These are phyloP conservation scores for Panicum miliaceum DNA, from an alignment of 176 grass and related monocot genomes.

Conservation along the genomic window DNA sequence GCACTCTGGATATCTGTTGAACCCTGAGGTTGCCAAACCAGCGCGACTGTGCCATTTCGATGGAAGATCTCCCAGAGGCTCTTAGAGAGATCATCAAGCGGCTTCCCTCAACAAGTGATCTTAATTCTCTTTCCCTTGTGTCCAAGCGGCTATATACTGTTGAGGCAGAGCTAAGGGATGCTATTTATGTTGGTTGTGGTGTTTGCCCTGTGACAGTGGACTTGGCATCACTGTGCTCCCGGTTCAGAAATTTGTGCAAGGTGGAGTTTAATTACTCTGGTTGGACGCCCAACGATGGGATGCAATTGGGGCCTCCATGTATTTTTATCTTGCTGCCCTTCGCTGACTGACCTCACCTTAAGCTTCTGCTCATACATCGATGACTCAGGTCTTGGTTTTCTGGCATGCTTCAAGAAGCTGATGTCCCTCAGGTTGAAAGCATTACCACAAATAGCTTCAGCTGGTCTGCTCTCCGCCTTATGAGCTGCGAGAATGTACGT, in stretches of 20 bases:
- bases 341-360: background rate
- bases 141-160: slow-evolving; percentile 48
- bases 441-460: slow-evolving; percentile 46
- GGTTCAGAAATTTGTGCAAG: background rate
- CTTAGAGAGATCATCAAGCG: slow-evolving; percentile 24
- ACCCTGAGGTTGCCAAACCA: background rate
- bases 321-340: slow-evolving; percentile 6
- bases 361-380: background rate
- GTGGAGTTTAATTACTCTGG: slow-evolving; percentile 12
- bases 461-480: slow-evolving; percentile 48
- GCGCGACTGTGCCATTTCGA: background rate
- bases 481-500: slow-evolving; percentile 45
- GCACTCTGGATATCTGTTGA: background rate
- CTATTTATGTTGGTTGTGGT: slow-evolving; percentile 48
- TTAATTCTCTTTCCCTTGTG: slow-evolving; percentile 32
- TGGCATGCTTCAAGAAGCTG: slow-evolving; percentile 40
- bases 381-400: background rate
- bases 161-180: slow-evolving; percentile 48
- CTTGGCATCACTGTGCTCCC: background rate
- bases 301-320: background rate
- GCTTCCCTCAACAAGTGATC: slow-evolving; percentile 24
- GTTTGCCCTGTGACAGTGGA: slow-evolving; percentile 27
- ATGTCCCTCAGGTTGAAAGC: slow-evolving; percentile 55
- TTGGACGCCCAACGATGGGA: background rate
- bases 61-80: slow-evolving; percentile 4